phyloP scores from a whole-genome alignment of 441 rosid species.

The Brassica balearica region DNA sequence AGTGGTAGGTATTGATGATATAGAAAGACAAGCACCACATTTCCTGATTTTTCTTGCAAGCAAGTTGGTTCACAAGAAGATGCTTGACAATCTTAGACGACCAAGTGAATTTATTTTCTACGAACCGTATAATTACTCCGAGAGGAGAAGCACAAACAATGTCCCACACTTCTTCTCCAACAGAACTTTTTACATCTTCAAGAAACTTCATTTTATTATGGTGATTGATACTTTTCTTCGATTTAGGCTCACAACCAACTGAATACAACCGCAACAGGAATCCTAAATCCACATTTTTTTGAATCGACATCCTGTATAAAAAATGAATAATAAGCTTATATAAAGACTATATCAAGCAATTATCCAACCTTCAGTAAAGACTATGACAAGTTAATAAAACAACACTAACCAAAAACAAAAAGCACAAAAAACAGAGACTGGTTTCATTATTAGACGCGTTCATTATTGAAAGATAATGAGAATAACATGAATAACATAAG shows the following conservation, averaged over 20 bases:
- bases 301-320: background rate
- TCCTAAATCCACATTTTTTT: background rate
- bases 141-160: background rate
- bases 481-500: too few species aligned
- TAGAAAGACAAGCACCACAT: background rate
- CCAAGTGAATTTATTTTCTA: too few species aligned
- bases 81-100: constrained; percentile 10
- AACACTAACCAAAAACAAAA: too few species aligned
- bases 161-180: background rate
- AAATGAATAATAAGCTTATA: background rate
- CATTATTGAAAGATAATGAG: too few species aligned
- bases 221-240: background rate
- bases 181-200: background rate
- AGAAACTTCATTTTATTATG: background rate
- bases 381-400: too few species aligned
- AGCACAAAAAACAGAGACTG: too few species aligned
- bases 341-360: too few species aligned
- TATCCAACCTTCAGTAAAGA: too few species aligned
- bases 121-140: background rate
- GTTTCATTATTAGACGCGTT: too few species aligned
- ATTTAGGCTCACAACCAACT: background rate
- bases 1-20: background rate
- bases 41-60: background rate
- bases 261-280: background rate
- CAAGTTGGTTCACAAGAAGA: constrained; percentile 11